phyloP scores from a whole-genome alignment of 75 land plant genomes.

The Pseudotsuga menziesii region DNA sequence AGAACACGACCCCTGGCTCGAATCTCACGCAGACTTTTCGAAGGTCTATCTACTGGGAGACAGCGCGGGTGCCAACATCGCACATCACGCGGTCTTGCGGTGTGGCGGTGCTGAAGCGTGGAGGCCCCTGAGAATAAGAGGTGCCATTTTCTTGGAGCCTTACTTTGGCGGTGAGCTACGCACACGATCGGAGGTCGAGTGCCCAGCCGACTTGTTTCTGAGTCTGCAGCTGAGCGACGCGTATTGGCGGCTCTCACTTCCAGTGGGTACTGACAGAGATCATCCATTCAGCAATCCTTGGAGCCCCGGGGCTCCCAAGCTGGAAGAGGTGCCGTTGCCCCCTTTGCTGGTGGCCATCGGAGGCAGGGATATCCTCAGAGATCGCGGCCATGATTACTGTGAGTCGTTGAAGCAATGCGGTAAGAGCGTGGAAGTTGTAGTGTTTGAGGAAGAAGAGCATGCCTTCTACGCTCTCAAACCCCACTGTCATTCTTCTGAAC shows the following conservation, averaged over 20 bases:
- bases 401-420: conserved; percentile 32
- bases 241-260: conserved; percentile 58
- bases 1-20: conserved; percentile 19
- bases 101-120: background rate
- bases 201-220: conserved; percentile 11
- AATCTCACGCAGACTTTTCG: conserved; percentile 21
- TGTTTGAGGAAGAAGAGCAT: conserved; percentile 28
- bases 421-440: conserved; percentile 28
- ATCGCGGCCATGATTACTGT: conserved; percentile 46
- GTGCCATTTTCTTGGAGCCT: conserved; percentile 42
- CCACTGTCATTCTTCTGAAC: background rate
- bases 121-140: conserved; percentile 11
- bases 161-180: conserved; percentile 48
- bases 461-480: conserved; percentile 21
- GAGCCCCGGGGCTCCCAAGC: background rate
- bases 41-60: conserved; percentile 51
- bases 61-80: conserved; percentile 23
- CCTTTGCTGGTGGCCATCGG: conserved; percentile 46
- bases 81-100: background rate
- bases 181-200: conserved; percentile 20
- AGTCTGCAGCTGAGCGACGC: conserved; percentile 30
- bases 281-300: conserved; percentile 46
- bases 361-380: conserved; percentile 49
- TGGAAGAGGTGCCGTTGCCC: conserved; percentile 24
- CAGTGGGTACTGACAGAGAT: conserved; percentile 39